Percentiles rank a stretch among this genome's conserved stretches.
Conservation (phyloP, 108 stramenopile genomes). For the Pseudonitzschia multistriata region DNA sequence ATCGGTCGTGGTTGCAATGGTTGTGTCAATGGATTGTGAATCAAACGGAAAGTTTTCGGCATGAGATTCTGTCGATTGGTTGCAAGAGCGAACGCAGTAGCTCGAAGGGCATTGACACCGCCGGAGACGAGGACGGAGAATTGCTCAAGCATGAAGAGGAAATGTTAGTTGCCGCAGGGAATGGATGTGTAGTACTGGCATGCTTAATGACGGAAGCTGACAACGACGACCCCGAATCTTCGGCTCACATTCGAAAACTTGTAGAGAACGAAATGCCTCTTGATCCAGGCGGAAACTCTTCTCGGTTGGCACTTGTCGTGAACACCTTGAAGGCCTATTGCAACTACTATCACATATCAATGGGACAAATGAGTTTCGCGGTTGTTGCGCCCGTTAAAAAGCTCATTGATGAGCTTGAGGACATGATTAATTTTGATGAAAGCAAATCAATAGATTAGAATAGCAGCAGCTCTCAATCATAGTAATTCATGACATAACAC, state of each 20-base stretch:
- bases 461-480: neutral
- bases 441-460: neutral
- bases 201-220: slow-evolving; percentile 54
- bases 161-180: slow-evolving; percentile 72
- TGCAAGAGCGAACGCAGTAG: neutral
- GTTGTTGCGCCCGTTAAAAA: slow-evolving; percentile 71
- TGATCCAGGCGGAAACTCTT: slow-evolving; percentile 32
- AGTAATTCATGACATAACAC: no score
- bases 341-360: slow-evolving; percentile 78
- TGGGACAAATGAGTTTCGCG: slow-evolving; percentile 77
- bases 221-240: slow-evolving; percentile 26
- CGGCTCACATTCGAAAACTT: slow-evolving; percentile 34
- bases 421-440: slow-evolving; percentile 5
- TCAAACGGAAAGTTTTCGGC: slow-evolving; percentile 59
- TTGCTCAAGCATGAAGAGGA: slow-evolving; percentile 60
- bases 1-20: slow-evolving; percentile 30
- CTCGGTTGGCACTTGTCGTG: slow-evolving; percentile 58
- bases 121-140: slow-evolving; percentile 16
- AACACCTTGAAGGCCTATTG: slow-evolving; percentile 82
- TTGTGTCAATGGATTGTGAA: slow-evolving; percentile 59
- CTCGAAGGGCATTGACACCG: neutral
- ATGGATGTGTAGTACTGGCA: slow-evolving; percentile 77
- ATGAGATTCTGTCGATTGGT: slow-evolving; percentile 59
- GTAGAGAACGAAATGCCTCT: slow-evolving; percentile 57
- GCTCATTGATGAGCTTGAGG: slow-evolving; percentile 55